Conservation (phyloP, 2,329 filamentous ascomycete species). For the Acrocalymma vagum region DNA sequence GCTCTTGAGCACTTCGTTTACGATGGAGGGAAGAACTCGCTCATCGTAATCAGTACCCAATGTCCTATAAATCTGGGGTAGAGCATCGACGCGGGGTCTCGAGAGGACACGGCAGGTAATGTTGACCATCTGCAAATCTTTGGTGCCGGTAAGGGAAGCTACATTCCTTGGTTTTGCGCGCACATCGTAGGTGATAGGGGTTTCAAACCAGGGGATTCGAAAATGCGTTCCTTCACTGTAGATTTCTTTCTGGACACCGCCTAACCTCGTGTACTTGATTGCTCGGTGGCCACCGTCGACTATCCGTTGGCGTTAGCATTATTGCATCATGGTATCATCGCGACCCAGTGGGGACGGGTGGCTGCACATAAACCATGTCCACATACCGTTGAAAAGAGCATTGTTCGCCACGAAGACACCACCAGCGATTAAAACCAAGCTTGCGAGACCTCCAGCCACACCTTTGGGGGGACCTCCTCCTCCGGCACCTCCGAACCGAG, state of each 20-base stretch:
- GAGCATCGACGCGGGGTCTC: constrained; percentile 82
- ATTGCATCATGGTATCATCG: neutral
- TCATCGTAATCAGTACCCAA: constrained; percentile 97
- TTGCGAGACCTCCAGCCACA: constrained; percentile 63
- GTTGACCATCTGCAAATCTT: constrained; percentile 99
- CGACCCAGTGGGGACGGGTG: neutral
- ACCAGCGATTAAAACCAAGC: constrained; percentile 63
- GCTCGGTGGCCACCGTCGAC: constrained; percentile 98
- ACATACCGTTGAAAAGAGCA: constrained; percentile 73
- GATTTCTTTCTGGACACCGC: constrained; percentile 95
- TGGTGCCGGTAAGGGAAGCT: constrained; percentile 95
- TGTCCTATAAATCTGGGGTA: constrained; percentile 97
- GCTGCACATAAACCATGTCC: neutral
- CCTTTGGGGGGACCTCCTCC: constrained; percentile 58
- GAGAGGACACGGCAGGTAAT: constrained; percentile 99
- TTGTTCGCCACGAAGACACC: constrained; percentile 66
- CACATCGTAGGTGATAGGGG: constrained; percentile 95
- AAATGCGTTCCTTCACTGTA: constrained; percentile 98
- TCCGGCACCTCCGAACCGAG: constrained; percentile 59
- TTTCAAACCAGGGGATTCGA: constrained; percentile 96
- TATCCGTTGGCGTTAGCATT: constrained; percentile 42
- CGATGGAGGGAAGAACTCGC: constrained; percentile 96
- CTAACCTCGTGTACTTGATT: constrained; percentile 95
- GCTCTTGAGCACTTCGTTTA: constrained; percentile 98
- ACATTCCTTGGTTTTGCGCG: constrained; percentile 97